A percentile compares a stretch with the other conserved stretches of the same genome.
Conservation (phyloP, 768 basidiomycete species). For the Pleurotus tuber-regium region DNA sequence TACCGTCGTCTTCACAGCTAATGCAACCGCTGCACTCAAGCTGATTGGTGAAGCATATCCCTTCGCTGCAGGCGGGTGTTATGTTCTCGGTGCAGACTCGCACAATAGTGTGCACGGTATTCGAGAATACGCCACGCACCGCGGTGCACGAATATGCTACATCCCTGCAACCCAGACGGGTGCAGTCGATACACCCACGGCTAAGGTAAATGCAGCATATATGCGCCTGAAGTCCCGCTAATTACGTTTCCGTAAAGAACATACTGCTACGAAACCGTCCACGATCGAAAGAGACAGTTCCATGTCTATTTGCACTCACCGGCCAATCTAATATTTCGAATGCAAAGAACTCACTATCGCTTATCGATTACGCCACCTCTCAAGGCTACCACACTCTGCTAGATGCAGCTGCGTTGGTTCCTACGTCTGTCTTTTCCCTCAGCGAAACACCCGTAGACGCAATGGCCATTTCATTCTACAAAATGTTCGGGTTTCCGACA, state of each 20-base stretch:
- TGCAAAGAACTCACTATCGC: constrained; percentile 64
- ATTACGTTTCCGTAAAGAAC: constrained; percentile 40
- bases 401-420: constrained; percentile 79
- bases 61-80: constrained; percentile 54
- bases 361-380: constrained; percentile 60
- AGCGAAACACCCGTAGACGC: constrained; percentile 71
- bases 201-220: constrained; percentile 49
- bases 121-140: constrained; percentile 60
- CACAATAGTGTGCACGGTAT: constrained; percentile 87
- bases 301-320: constrained; percentile 71
- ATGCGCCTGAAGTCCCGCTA: constrained; percentile 15
- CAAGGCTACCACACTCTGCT: constrained; percentile 75
- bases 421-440: constrained; percentile 68
- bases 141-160: constrained; percentile 60
- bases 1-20: constrained; percentile 79
- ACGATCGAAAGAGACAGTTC: constrained; percentile 37
- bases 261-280: constrained; percentile 52
- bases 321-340: constrained; percentile 84
- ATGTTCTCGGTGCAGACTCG: constrained; percentile 72
- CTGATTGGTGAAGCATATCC: constrained; percentile 81
- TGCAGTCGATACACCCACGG: constrained; percentile 55
- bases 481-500: constrained; percentile 88
- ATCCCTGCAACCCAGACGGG: constrained; percentile 62
- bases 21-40: constrained; percentile 78
- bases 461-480: constrained; percentile 83